Base-by-base conservation (phyloP, 768 basidiomycete species). In the Mycena belliarum region DNA sequence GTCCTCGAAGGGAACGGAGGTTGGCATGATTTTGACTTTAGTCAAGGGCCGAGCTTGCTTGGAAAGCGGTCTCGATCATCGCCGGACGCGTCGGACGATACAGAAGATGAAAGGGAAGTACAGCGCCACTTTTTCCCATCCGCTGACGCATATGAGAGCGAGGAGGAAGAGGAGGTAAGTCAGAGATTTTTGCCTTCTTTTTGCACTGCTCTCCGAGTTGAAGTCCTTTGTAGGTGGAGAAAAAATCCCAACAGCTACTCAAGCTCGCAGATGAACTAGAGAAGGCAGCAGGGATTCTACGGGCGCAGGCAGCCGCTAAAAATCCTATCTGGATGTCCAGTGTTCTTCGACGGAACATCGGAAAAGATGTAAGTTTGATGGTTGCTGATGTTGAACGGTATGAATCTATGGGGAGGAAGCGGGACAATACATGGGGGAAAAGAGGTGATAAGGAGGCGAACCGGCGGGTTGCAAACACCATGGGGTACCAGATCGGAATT, bases 401-500 rank as follows among this genome's bases (percentile, higher is more conserved):
- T 42, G 65, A 68, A 44, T 45, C 44, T 20, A 65, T 56, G 5
- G 60, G 62, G 3, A 42, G 51, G 29, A 62, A 55, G 21, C 55
- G 63, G 10, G 54, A 53, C 23, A 66, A 47, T 7, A 70, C 69
- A 4, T 69, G 67, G 68, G 62, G 25, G 14, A 55, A 55, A 28
- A 41, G 23, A 28, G 44, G 44, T 3, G 21, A 54, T 18, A 60
- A 59, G 23, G 52, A 51, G 32, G 63, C 50, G 11, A 43, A 29
- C 21, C 37, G 56, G 43, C 44, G 58, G 10, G 48, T 60, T 10
- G 35, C 20, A 33, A 64, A 66, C 45, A 68, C 65, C 14, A 68
- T 68, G 65, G 63, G 66, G 2, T 66, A 65, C 21, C 23, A 23
- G 15, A 21, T n/a, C 25, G 37, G 32, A 49, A 8, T 37, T 35